Percentiles rank a stretch among this genome's conserved stretches.
phyloP scores from a whole-genome alignment of 2,329 filamentous ascomycete species.

The Triangularia verruculosa region DNA sequence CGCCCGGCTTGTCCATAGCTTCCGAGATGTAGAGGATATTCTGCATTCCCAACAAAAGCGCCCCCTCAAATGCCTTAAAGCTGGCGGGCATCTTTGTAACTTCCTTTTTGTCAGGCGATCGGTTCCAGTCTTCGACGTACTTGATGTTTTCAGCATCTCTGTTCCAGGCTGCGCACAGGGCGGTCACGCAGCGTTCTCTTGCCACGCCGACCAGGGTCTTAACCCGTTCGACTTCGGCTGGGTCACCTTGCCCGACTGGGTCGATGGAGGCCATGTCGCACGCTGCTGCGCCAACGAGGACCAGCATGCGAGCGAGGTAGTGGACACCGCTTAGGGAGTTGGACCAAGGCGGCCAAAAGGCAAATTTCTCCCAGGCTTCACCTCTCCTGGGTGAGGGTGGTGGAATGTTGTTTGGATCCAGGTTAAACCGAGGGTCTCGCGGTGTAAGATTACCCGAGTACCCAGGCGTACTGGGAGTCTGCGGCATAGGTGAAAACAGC shows the following conservation, averaged over 20 bases:
- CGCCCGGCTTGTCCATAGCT: slow-evolving; percentile 69
- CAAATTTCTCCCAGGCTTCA: slow-evolving; percentile 87
- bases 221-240: slow-evolving; percentile 65
- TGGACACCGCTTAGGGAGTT: slow-evolving; percentile 91
- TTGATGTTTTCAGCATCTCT: slow-evolving; percentile 91
- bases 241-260: slow-evolving; percentile 56
- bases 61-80: slow-evolving; percentile 81
- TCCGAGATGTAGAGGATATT: slow-evolving; percentile 93
- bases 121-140: slow-evolving; percentile 88
- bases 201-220: slow-evolving; percentile 72
- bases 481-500: slow-evolving; percentile 76
- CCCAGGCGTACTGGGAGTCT: slow-evolving; percentile 65
- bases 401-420: slow-evolving; percentile 75
- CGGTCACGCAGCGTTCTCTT: slow-evolving; percentile 80
- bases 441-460: slow-evolving; percentile 50
- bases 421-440: slow-evolving; percentile 71
- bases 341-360: slow-evolving; percentile 92
- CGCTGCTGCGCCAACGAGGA: slow-evolving; percentile 79
- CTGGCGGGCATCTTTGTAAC: slow-evolving; percentile 86
- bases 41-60: slow-evolving; percentile 81
- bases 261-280: slow-evolving; percentile 78
- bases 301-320: slow-evolving; percentile 79
- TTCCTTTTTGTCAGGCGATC: slow-evolving; percentile 76
- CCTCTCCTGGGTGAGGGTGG: slow-evolving; percentile 74
- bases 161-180: slow-evolving; percentile 88